These are phyloP conservation scores for Coniochaeta sp. DNA, from an alignment of 2,329 filamentous ascomycete species.

Conservation along the genomic window DNA sequence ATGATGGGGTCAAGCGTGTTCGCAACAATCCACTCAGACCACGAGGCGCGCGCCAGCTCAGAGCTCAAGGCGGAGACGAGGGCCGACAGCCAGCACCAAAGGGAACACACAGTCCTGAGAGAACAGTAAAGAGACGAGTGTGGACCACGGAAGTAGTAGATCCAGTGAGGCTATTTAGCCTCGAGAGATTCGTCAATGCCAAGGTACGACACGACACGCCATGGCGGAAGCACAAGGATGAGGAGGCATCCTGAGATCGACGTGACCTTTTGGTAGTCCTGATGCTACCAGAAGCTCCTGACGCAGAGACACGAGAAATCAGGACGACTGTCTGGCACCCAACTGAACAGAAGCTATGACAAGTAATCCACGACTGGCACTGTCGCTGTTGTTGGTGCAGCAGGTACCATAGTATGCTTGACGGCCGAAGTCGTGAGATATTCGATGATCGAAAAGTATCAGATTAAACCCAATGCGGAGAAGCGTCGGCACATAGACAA, in stretches of 20 bases:
- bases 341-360: background rate
- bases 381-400: background rate
- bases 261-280: background rate
- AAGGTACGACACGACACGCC: background rate
- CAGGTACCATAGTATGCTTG: too few relatives aligned
- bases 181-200: background rate
- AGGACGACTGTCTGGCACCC: background rate
- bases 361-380: background rate
- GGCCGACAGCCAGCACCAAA: background rate
- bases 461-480: slow-evolving; percentile 1
- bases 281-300: background rate
- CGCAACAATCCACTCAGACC: background rate
- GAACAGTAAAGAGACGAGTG: background rate
- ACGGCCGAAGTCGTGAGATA: too few relatives aligned
- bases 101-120: too few relatives aligned
- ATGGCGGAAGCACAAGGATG: background rate
- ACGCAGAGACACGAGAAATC: background rate
- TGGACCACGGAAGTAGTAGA: background rate
- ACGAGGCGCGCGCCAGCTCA: background rate
- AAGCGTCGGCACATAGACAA: background rate
- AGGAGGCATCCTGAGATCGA: background rate
- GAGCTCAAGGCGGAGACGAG: background rate
- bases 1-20: too few relatives aligned
- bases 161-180: background rate
- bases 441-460: background rate